Conservation (phyloP, 441 rosid genomes). For the Cnidoscolus chayamansa region DNA sequence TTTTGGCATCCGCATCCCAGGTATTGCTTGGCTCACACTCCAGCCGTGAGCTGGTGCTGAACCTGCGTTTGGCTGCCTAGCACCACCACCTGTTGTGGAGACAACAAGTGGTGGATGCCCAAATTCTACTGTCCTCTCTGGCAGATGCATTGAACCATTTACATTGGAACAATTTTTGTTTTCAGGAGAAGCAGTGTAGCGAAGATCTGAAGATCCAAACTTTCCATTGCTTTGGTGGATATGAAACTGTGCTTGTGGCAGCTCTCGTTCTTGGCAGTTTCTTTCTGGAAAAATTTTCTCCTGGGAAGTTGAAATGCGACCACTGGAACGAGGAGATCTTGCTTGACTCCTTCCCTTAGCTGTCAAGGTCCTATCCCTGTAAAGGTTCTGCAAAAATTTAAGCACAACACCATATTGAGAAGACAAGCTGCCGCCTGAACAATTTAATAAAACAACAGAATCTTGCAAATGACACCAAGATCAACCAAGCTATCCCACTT, state of each 20-base stretch:
- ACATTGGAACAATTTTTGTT: slow-evolving; percentile 26
- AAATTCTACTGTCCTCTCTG: slow-evolving; percentile 40
- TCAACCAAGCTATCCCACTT: neutral
- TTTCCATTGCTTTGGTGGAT: slow-evolving; percentile 35
- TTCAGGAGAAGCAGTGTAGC: slow-evolving; percentile 39
- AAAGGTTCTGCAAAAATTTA: slow-evolving; percentile 65
- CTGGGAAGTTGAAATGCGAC: slow-evolving; percentile 32
- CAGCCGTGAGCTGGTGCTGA: slow-evolving; percentile 29
- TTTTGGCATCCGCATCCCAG: slow-evolving; percentile 36
- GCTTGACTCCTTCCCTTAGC: slow-evolving; percentile 51
- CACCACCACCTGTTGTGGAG: slow-evolving; percentile 29
- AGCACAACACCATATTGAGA: slow-evolving; percentile 24
- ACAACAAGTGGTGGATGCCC: slow-evolving; percentile 29
- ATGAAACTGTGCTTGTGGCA: slow-evolving; percentile 29
- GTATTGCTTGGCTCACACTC: slow-evolving; percentile 21
- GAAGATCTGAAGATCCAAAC: slow-evolving; percentile 39
- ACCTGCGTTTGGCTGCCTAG: slow-evolving; percentile 24
- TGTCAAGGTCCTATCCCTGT: slow-evolving; percentile 47
- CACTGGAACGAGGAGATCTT: slow-evolving; percentile 59
- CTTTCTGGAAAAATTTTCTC: slow-evolving; percentile 46
- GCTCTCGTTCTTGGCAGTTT: slow-evolving; percentile 42
- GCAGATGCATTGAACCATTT: slow-evolving; percentile 42
- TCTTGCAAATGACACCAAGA: slow-evolving; percentile 9
- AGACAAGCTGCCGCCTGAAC: slow-evolving; percentile 17
- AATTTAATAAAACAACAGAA: neutral